These are phyloP conservation scores for Zychaea mexicana DNA, from an alignment of 371 early-diverging fungal genomes.

Conservation along the genomic window DNA sequence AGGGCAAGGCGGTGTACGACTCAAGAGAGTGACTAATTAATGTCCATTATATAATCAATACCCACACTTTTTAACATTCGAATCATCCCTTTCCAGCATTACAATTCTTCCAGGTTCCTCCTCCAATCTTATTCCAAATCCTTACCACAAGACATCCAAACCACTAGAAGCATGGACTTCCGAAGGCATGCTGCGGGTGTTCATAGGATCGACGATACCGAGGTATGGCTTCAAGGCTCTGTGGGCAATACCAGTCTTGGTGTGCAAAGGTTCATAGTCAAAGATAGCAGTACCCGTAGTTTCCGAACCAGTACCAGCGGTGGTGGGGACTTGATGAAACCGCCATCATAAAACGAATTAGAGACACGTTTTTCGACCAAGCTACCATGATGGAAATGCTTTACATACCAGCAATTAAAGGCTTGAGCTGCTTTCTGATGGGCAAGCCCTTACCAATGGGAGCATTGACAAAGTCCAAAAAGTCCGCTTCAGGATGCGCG, in stretches of 20 bases:
- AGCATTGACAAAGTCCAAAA: constrained; percentile 92
- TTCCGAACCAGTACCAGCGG: constrained; percentile 90
- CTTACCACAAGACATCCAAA: constrained; percentile 82
- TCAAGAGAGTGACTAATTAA: constrained; percentile 80
- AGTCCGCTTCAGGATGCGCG: constrained; percentile 81
- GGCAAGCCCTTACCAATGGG: constrained; percentile 90
- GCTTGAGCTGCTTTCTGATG: constrained; percentile 72
- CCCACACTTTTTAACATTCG: too few relatives aligned
- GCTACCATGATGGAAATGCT: too few relatives aligned
- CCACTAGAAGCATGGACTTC: constrained; percentile 87
- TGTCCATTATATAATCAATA: not conserved
- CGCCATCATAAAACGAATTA: not conserved
- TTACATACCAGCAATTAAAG: constrained; percentile 75
- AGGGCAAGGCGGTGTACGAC: constrained; percentile 91
- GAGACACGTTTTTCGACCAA: too few relatives aligned
- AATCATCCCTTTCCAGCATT: not conserved
- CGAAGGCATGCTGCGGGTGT: constrained; percentile 84
- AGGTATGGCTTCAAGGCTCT: constrained; percentile 85
- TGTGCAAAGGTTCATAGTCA: constrained; percentile 81
- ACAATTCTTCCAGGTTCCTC: not conserved
- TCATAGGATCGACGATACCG: constrained; percentile 89
- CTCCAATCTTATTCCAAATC: not conserved
- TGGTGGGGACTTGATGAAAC: constrained; percentile 64
- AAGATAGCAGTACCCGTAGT: constrained; percentile 92
- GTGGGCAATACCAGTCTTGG: constrained; percentile 92